Conservation (phyloP, 805 yeast genomes). For the Lipomyces lipofer region DNA sequence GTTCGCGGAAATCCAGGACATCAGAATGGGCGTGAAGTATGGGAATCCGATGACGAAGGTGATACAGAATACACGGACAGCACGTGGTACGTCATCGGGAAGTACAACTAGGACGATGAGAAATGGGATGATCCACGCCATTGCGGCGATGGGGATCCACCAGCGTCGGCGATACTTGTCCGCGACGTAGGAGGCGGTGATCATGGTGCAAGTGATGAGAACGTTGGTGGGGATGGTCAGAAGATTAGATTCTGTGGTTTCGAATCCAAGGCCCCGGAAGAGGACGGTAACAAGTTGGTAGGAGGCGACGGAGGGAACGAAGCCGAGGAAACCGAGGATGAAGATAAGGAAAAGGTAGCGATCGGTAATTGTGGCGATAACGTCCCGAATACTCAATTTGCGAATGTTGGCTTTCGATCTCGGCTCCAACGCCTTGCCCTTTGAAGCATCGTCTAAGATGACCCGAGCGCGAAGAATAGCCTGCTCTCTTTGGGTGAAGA, state of each 20-base stretch:
- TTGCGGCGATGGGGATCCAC: slow-evolving; percentile 23
- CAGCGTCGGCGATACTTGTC: slow-evolving; percentile 27
- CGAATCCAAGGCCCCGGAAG: slow-evolving; percentile 51
- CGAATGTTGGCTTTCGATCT: slow-evolving; percentile 47
- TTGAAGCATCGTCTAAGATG: slow-evolving; percentile 61
- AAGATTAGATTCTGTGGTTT: slow-evolving; percentile 53
- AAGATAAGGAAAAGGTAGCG: slow-evolving; percentile 58
- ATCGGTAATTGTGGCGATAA: slow-evolving; percentile 49
- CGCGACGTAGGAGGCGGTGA: slow-evolving; percentile 28
- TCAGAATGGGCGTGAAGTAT: slow-evolving; percentile 46
- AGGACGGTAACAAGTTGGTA: slow-evolving; percentile 51
- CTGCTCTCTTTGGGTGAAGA: slow-evolving; percentile 53
- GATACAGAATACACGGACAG: slow-evolving; percentile 26
- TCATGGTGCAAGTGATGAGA: slow-evolving; percentile 35
- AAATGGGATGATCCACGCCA: slow-evolving; percentile 27
- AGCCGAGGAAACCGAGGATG: slow-evolving; percentile 48
- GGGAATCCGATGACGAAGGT: slow-evolving; percentile 29
- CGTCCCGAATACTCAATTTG: slow-evolving; percentile 47
- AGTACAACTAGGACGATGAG: slow-evolving; percentile 19
- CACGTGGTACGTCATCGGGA: slow-evolving; percentile 19
- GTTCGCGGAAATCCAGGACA: slow-evolving; percentile 61
- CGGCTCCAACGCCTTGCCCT: slow-evolving; percentile 53
- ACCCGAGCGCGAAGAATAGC: slow-evolving; percentile 60
- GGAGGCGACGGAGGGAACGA: slow-evolving; percentile 45
- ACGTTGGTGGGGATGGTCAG: slow-evolving; percentile 52